Percentiles rank a stretch among this genome's conserved stretches.
phyloP scores from a whole-genome alignment of 345 rosid genomes.

The Populus pruinosa region DNA sequence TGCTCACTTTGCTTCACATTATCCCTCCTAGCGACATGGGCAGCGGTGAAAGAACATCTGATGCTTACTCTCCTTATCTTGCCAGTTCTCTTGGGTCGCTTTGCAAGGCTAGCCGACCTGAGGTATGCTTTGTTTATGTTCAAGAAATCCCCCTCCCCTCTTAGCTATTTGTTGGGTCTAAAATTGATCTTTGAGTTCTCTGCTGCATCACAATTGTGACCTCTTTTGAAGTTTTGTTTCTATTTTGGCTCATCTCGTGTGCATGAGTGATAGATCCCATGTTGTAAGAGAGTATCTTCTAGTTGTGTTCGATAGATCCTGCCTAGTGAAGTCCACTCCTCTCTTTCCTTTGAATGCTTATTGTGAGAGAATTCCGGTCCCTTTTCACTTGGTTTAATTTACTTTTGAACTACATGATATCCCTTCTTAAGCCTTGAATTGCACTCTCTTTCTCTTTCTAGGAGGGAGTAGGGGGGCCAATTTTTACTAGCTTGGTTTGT shows the following conservation, averaged over 20 bases:
- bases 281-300: conserved; percentile 12
- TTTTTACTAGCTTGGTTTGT: not conserved
- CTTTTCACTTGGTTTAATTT: not conserved
- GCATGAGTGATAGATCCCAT: not conserved
- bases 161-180: not conserved
- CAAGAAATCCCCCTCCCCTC: not conserved
- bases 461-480: not conserved
- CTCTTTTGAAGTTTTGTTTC: not conserved
- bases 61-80: conserved; percentile 42
- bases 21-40: conserved; percentile 29
- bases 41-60: conserved; percentile 17
- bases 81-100: conserved; percentile 78
- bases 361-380: not conserved
- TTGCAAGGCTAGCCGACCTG: conserved; percentile 85
- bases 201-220: not conserved
- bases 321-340: not conserved
- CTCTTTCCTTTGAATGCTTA: not conserved
- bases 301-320: conserved; percentile 22
- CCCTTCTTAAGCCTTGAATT: not conserved
- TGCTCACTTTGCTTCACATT: conserved; percentile 75
- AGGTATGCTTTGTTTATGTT: conserved; percentile 43
- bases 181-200: not conserved
- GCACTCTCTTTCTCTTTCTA: not conserved
- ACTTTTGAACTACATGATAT: not conserved
- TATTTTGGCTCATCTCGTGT: not conserved